Evolutionary conservation across 768 basidiomycete species (phyloP).

Genomic region (Boletus vinaceobasis): DNA sequence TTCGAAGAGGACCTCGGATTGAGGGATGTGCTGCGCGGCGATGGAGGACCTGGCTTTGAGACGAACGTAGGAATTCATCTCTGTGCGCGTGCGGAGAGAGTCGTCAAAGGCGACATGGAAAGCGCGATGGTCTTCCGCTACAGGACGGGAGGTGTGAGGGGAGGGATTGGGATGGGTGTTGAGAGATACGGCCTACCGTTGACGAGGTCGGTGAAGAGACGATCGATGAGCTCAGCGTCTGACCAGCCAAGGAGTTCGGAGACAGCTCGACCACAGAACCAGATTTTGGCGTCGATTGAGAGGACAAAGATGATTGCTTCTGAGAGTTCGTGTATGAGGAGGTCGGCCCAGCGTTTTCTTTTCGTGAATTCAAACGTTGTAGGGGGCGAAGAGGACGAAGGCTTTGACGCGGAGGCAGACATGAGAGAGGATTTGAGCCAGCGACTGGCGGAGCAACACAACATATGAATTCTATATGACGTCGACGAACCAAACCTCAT

Average conservation of each 20-base stretch:
- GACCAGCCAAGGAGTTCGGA: constrained; percentile 76
- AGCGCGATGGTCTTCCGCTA: constrained; percentile 55
- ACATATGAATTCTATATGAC: constrained; percentile 18
- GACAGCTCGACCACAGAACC: constrained; percentile 67
- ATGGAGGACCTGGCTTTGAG: constrained; percentile 48
- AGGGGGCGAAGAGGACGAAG: background rate
- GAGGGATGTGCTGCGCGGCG: constrained; percentile 21
- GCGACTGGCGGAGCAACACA: background rate
- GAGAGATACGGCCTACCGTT: constrained; percentile 44
- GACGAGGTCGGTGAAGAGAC: constrained; percentile 60
- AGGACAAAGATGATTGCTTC: constrained; percentile 70
- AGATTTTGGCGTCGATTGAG: constrained; percentile 56
- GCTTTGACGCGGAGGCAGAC: constrained; percentile 15
- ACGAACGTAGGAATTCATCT: constrained; percentile 58
- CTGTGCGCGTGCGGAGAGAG: constrained; percentile 45
- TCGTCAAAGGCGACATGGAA: constrained; percentile 51
- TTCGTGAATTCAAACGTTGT: constrained; percentile 78
- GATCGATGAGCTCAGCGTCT: constrained; percentile 68
- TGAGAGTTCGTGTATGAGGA: constrained; percentile 71
- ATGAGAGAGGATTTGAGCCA: constrained; percentile 6
- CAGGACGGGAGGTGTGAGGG: background rate
- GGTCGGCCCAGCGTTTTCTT: constrained; percentile 82
- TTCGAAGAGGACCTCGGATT: constrained; percentile 63
- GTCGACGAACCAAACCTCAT: constrained; percentile 15
- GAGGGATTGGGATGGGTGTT: background rate